Base-by-base conservation (phyloP, 495 filamentous ascomycete species). In the Penicillium flavigenum region DNA sequence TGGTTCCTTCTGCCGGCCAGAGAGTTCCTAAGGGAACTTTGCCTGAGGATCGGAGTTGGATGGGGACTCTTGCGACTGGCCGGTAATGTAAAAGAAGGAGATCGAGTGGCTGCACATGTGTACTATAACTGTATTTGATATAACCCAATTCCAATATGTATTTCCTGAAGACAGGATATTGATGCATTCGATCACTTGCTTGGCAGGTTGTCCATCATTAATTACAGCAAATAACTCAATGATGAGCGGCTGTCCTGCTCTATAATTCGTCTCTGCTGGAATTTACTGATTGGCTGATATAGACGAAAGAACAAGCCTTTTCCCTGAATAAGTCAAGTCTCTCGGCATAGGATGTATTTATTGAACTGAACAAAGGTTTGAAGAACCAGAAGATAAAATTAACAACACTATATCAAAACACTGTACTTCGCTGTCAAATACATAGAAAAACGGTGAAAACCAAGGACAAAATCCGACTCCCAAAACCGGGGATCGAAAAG, bases 11-110 rank as follows among this genome's bases (percentile, higher is more conserved):
- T 45, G 56, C 49, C 16, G 62, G 54, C 10, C 59, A 54, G 41
- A 63, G 62, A 49, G 66, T 68, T 4, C 62, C 62, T 2, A 65
- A 63, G 47, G 61, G 50, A 31, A 57, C 46, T n/a, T 44, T 59
- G 64, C 55, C 52, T 16, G 63, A 62, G 19, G 73, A 75, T 63
- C 54, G 42, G 16, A 65, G 62, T 52, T 77, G 74, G 73, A 77
- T 76, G 75, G 75, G 73, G 0, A 71, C 70, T 31, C 68, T 77
- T 58, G 73, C 73, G 36, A 64, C 67, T 54, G 56, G 44, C 11
- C 49, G 54, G 34, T 56, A 53, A 24, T 16, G 9, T 26, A 24
- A 42, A 26, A 34, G 8, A 5, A 22, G 8, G 17, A 51, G 12
- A 24, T 34, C 5, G 29, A 54, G 6, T 34, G 9, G 24, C 19